A percentile compares a stretch with the other conserved stretches of the same genome.
Conservation (phyloP, 2,329 filamentous ascomycete species). For the Trichophyton verrucosum region DNA sequence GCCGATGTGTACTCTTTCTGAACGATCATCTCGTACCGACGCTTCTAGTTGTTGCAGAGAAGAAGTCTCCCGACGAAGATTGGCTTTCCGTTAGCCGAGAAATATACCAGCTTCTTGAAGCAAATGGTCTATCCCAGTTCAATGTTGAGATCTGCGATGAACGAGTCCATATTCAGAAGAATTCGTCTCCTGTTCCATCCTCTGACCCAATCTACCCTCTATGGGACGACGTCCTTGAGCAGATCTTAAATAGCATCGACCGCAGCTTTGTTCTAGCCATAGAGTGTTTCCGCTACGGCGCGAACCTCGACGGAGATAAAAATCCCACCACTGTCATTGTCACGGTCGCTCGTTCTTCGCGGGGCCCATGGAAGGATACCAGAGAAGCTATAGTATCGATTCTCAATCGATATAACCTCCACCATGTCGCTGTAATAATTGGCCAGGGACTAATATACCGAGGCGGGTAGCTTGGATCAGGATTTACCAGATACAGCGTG, state of each 20-base stretch:
- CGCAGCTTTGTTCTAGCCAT: background rate
- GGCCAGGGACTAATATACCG: background rate
- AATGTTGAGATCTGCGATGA: too few species aligned
- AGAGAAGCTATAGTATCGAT: background rate
- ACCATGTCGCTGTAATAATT: background rate
- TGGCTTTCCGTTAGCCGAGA: background rate
- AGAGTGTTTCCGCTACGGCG: background rate
- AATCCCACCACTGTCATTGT: slow-evolving; percentile 7
- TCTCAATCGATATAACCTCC: background rate
- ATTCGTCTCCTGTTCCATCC: background rate
- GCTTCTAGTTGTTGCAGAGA: background rate
- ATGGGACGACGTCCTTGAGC: background rate
- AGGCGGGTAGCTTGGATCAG: background rate
- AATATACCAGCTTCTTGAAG: background rate
- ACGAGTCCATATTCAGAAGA: too few species aligned
- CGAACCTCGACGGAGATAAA: background rate
- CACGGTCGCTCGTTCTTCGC: slow-evolving; percentile 5
- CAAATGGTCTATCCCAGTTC: background rate
- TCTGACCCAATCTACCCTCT: too few species aligned
- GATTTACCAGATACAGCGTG: background rate
- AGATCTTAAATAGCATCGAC: background rate
- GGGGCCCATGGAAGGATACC: background rate
- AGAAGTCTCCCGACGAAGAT: background rate
- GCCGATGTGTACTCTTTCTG: background rate
- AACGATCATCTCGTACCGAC: background rate